Conservation (phyloP, 257 asterid species). For the Gentiana straminea region DNA sequence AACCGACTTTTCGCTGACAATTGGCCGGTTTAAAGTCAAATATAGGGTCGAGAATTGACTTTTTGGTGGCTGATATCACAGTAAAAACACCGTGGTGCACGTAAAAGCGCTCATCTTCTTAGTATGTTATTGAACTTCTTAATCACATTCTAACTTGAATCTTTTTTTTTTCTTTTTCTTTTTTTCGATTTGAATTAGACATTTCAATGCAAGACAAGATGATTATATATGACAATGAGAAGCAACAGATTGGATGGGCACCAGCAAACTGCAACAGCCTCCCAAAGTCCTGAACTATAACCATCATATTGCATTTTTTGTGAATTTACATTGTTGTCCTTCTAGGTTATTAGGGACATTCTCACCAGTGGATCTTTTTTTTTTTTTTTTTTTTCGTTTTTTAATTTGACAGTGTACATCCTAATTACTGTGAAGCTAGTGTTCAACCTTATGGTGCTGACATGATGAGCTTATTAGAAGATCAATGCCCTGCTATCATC, state of each 20-base stretch:
- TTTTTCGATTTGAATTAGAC: slow-evolving; percentile 29
- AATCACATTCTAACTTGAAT: slow-evolving; percentile 6
- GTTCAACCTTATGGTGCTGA: slow-evolving; percentile 8
- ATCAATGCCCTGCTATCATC: slow-evolving; percentile 10
- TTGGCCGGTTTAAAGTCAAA: too few relatives aligned
- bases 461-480: slow-evolving; percentile 8
- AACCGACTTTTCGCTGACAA: too few relatives aligned
- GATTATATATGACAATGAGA: slow-evolving; percentile 81
- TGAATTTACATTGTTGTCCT: slow-evolving; percentile 1
- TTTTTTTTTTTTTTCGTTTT: not conserved
- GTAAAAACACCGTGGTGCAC: too few relatives aligned
- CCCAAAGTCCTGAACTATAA: slow-evolving; percentile 21
- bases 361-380: slow-evolving; percentile 14
- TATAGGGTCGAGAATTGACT: too few relatives aligned
- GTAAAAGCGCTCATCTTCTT: too few relatives aligned
- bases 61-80: too few relatives aligned
- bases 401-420: slow-evolving; percentile 15
- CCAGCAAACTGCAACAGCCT: slow-evolving; percentile 34
- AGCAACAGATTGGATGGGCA: slow-evolving; percentile 60
- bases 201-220: slow-evolving; percentile 73
- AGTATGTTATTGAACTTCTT: not conserved
- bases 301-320: slow-evolving; percentile 4
- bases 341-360: slow-evolving; percentile 6
- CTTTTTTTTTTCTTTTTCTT: not conserved
- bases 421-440: slow-evolving; percentile 1